Conservation (phyloP, 2,329 filamentous ascomycete species). For the Aspergillus quadricinctus region DNA sequence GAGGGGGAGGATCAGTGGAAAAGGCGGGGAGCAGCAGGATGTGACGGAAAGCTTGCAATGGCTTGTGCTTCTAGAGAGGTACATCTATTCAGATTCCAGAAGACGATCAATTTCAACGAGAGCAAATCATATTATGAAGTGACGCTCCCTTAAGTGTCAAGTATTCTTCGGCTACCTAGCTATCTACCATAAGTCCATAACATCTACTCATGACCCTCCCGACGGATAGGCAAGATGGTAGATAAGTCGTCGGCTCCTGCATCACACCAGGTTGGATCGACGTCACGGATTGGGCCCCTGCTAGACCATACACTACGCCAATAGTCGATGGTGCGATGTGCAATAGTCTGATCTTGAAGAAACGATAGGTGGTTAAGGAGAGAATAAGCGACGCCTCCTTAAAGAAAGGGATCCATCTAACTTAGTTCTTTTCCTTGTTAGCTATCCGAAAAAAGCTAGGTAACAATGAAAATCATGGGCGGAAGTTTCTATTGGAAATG, state of each 20-base stretch:
- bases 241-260: background rate
- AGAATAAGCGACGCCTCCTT: background rate
- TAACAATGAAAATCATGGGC: slow-evolving; percentile 7
- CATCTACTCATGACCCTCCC: background rate
- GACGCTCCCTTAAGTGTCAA: background rate
- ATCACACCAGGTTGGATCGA: slow-evolving; percentile 9
- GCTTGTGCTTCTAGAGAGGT: background rate
- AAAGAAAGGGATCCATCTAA: background rate
- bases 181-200: background rate
- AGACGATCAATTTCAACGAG: background rate
- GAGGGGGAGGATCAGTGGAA: slow-evolving; percentile 2
- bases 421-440: background rate
- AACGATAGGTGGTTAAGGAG: background rate
- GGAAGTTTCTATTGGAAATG: slow-evolving; percentile 22
- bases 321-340: slow-evolving; percentile 12
- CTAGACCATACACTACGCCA: slow-evolving; percentile 13
- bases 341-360: slow-evolving; percentile 9
- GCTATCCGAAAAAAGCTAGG: background rate
- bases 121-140: background rate
- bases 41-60: slow-evolving; percentile 7
- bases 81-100: background rate
- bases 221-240: background rate
- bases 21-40: slow-evolving; percentile 9
- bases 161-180: background rate
- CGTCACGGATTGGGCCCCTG: slow-evolving; percentile 11